Evolutionary conservation across 1,284 basidiomycete genomes (phyloP).

Genomic region (Trichosporon coremiiforme): DNA sequence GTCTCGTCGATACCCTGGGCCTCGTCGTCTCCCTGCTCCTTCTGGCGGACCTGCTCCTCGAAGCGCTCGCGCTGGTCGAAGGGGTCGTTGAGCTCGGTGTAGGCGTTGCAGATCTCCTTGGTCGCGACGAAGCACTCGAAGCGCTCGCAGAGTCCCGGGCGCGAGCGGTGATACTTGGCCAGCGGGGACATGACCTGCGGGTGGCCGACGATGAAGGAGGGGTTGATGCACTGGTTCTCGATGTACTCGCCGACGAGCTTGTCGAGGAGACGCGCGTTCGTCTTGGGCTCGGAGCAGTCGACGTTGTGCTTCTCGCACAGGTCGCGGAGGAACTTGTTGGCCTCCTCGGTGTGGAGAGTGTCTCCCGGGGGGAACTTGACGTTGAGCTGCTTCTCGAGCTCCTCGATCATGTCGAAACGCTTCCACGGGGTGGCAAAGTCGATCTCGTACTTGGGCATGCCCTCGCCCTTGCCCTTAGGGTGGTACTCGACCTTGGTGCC

Average conservation of each 20-base stretch:
- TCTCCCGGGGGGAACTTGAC: conserved; percentile 94
- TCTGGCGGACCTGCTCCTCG: conserved; percentile 91
- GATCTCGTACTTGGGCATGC: conserved; percentile 68
- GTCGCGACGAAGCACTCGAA: conserved; percentile 99
- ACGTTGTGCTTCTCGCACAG: conserved; percentile 91
- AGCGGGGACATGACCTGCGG: conserved; percentile 99
- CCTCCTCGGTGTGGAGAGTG: conserved; percentile 81
- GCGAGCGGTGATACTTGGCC: conserved; percentile 91
- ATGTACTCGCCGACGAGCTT: conserved; percentile 99
- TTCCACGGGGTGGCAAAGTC: conserved; percentile 98
- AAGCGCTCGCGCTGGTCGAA: conserved; percentile 96
- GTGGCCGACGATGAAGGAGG: conserved; percentile 97
- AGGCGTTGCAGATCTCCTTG: conserved; percentile 97
- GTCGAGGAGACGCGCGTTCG: conserved; percentile 92
- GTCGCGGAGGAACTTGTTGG: conserved; percentile 85
- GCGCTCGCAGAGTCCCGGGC: conserved; percentile 93
- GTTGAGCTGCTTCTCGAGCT: conserved; percentile 88
- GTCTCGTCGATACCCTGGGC: conserved; percentile 96
- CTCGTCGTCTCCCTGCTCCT: conserved; percentile 96
- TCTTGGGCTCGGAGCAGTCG: conserved; percentile 94
- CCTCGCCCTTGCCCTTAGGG: conserved; percentile 84
- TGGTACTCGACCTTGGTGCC: conserved; percentile 83
- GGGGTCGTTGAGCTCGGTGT: conserved; percentile 98
- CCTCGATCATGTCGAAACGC: conserved; percentile 97
- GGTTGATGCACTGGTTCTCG: conserved; percentile 94